These are phyloP conservation scores for Heritiera fomes DNA, from an alignment of 345 rosid species.

Conservation along the genomic window DNA sequence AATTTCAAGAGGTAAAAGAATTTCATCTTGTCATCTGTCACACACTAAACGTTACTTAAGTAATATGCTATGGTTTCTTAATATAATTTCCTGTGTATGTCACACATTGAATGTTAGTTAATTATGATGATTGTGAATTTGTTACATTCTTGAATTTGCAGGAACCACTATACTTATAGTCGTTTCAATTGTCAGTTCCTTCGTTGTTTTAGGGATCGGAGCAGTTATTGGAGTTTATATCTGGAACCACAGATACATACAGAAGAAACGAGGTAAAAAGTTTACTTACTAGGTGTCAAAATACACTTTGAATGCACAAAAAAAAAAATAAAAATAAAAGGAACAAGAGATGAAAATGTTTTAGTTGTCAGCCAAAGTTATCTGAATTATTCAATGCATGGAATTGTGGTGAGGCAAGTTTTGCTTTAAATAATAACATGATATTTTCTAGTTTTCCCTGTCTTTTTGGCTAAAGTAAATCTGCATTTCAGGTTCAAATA, in stretches of 20 bases:
- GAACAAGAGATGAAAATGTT: not conserved
- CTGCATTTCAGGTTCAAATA: constrained; percentile 55
- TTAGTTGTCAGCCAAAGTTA: not conserved
- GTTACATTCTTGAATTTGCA: constrained; percentile 32
- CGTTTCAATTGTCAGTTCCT: constrained; percentile 64
- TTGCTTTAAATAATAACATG: not conserved
- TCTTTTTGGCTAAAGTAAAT: not conserved
- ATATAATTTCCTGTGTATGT: not conserved
- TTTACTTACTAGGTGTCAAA: not conserved
- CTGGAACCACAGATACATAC: constrained; percentile 32
- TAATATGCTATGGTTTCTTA: not conserved
- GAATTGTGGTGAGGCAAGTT: constrained; percentile 1
- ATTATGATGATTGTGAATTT: not conserved
- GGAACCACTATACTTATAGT: constrained; percentile 60
- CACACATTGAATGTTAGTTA: no score
- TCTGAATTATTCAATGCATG: not conserved
- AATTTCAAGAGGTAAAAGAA: constrained; percentile 55
- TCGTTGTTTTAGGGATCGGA: constrained; percentile 62
- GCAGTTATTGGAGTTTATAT: constrained; percentile 53
- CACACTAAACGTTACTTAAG: not conserved
- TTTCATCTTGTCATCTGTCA: no score
- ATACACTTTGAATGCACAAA: not conserved
- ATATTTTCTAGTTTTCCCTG: not conserved
- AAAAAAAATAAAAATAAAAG: not conserved
- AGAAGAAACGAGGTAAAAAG: constrained; percentile 15